Evolutionary conservation across 2,329 filamentous ascomycete species (phyloP).

Genomic region (Rhinocladiella mackenziei): DNA sequence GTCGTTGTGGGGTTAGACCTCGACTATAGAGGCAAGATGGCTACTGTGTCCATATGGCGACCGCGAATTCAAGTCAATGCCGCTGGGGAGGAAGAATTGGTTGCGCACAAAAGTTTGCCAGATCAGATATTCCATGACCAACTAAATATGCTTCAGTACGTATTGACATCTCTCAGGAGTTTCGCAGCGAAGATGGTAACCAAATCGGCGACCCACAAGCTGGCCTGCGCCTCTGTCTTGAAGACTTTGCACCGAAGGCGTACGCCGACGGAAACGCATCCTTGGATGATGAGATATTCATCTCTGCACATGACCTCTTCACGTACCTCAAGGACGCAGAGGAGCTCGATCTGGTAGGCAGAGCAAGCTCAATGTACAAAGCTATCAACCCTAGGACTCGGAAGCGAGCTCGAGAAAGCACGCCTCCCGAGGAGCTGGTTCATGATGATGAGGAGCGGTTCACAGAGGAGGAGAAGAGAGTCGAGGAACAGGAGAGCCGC

Average conservation of each 20-base stretch:
- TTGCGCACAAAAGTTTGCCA: conserved; percentile 21
- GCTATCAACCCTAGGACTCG: no score
- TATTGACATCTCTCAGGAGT: conserved; percentile 21
- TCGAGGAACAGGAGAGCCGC: no score
- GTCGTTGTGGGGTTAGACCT: conserved; percentile 36
- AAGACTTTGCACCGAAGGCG: conserved; percentile 30
- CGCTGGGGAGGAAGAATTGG: conserved; percentile 23
- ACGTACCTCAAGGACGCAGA: conserved; percentile 20
- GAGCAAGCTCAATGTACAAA: no score
- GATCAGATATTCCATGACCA: conserved; percentile 17
- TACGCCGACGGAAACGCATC: conserved; percentile 12
- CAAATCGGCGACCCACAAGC: conserved; percentile 21
- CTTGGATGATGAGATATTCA: conserved; percentile 16
- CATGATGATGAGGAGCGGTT: no score
- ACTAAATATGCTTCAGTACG: conserved; percentile 7
- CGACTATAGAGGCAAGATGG: conserved; percentile 32
- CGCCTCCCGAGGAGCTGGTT: no score
- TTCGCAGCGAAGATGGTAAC: conserved; percentile 31
- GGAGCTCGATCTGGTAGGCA: no score
- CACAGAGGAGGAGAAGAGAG: no score
- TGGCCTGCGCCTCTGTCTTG: conserved; percentile 27
- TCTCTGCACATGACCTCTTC: conserved; percentile 16
- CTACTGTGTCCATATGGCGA: conserved; percentile 35
- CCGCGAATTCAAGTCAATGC: conserved; percentile 23
- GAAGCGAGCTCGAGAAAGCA: no score